Evolutionary conservation across 2,329 filamentous ascomycete genomes (phyloP), one percentile per base, ranked within the genome.

Genomic region (Fusarium sp.): DNA sequence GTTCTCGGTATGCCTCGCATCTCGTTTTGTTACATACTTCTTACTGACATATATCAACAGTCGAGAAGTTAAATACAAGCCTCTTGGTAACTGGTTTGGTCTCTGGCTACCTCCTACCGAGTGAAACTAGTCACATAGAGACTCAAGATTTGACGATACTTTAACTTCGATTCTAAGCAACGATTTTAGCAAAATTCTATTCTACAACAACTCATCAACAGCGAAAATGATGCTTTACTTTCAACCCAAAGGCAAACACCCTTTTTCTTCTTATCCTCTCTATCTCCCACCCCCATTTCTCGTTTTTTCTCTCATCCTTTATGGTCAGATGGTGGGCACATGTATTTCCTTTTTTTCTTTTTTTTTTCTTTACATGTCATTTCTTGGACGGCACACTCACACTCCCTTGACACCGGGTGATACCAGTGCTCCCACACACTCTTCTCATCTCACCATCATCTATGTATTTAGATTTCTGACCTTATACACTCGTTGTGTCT

Each of bases 41-140:
- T 16, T 3, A 9, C 49, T 71, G 34, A 71, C 52, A 23, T 52
- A n/a, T 36, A 12, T 38, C 4, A 28, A 13, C 23, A 72, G 73
- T 10, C 62, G 65, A 36, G 66, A 65, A 56, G 66, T 75, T 54
- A 72, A 75, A 59, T 75, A 75, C 30, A 75, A 74, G 57, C 73
- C 73, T 7, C 71, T 75, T 31, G 67, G 70, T 44, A 75, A 74
- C 41, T 75, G 73, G 73, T 75, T 74, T 34, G 71, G 71, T 47
- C 62, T 75, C 50, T 75, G 73, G 72, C 41, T 75, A 26, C 73
- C 73, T 26, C 67, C 67, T 60, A 62, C 72, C 16, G 59, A 59
- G 31, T 62, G 45, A 68, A 18, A 12, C 16, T 34, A 28, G 41
- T 15, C 33, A 33, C 18, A 36, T 26, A 50, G 16, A 33, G 46